Conservation (phyloP, 1,139 yeast genomes). For the Yamadazyma sp. region DNA sequence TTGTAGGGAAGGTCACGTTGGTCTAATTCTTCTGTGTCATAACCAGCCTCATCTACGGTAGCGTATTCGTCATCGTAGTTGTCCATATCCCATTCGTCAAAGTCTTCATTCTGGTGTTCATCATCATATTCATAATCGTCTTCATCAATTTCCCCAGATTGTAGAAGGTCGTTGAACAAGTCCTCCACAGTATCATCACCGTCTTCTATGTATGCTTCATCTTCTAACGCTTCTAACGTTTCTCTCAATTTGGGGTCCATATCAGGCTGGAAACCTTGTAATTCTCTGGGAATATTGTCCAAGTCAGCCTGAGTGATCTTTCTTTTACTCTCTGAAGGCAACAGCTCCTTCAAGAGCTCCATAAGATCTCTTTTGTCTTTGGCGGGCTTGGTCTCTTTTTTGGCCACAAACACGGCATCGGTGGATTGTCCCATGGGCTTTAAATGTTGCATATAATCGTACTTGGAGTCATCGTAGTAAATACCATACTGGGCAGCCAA, state of each 20-base stretch:
- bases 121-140: constrained; percentile 46
- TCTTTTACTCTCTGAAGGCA: constrained; percentile 35
- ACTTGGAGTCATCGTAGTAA: constrained; percentile 80
- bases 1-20: constrained; percentile 37
- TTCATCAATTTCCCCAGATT: constrained; percentile 47
- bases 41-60: constrained; percentile 36
- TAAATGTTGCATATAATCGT: constrained; percentile 96
- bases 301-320: constrained; percentile 44
- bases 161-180: constrained; percentile 57
- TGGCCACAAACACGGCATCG: constrained; percentile 68
- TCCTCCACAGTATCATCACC: constrained; percentile 37
- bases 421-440: constrained; percentile 72
- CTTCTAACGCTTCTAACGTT: constrained; percentile 89
- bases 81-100: constrained; percentile 66
- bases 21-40: constrained; percentile 20
- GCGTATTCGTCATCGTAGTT: constrained; percentile 53
- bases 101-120: constrained; percentile 35
- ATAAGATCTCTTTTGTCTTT: constrained; percentile 19
- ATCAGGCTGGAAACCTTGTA: constrained; percentile 88
- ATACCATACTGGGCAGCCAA: constrained; percentile 91
- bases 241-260: constrained; percentile 91
- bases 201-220: constrained; percentile 80
- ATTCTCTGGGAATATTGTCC: constrained; percentile 82
- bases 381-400: constrained; percentile 36
- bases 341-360: constrained; percentile 41